Evolutionary conservation across 768 basidiomycete species (phyloP), one percentile per base, ranked within the genome.

Genomic region (Russula lepida): DNA sequence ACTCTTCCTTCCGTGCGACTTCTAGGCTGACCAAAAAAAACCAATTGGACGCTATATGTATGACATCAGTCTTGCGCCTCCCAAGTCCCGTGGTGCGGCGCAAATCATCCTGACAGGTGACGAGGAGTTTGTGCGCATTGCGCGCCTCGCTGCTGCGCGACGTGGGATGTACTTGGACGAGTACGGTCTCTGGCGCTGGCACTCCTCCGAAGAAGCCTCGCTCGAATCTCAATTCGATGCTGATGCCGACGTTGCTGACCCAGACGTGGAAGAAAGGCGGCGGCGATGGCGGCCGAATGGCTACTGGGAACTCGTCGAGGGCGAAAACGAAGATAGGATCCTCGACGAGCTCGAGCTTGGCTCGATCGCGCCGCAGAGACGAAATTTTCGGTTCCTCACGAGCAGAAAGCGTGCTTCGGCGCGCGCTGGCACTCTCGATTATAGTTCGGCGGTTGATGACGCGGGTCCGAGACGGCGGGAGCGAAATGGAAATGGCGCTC

Each of bases 171-270:
- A 78, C 35, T 74, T 88, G 30, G 80, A 85, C 64, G 82, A 84
- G 64, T 80, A 75, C 63, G 87, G 86, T 13, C 72, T 88, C 4
- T 88, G 87, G 87, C 74, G 71, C 53, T 85, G 83, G 82, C 72
- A 71, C 33, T 51, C 61, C 6, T 25, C 58, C 0, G 63, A 56
- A 21, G 62, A 63, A 54, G 56, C 43, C 30, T 32, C 51, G 9
- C 50, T 48, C 3, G 25, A 27, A 30, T 41, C 27, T 8, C 54
- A 21, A 43, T 9, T 25, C 39, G 19, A 53, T 8, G 17, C 23
- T 11, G 9, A 62, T 11, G 25, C 4, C 23, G 33, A 58, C 17
- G 19, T n/a, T 2, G n/a, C 23, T 6, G 9, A 1, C 8, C n/a
- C n/a, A n/a, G 49, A 30, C 7, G 4, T 2, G 19, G 41, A 3